Evolutionary conservation across 1,284 basidiomycete species (phyloP).

Genomic region (Vanrija sp.): DNA sequence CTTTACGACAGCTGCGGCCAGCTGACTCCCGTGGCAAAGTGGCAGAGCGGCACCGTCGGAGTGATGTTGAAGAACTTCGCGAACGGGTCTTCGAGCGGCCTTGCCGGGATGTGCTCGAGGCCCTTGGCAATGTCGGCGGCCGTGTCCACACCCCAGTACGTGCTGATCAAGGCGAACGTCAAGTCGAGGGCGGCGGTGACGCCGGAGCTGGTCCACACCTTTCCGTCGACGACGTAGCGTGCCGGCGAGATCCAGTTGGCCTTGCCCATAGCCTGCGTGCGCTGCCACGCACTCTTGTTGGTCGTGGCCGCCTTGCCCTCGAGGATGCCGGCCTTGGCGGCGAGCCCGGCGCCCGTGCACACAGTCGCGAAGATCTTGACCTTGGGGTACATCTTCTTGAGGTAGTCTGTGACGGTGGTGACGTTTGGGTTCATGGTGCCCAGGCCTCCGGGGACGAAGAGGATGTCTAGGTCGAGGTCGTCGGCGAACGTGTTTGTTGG

Average conservation of each 20-base stretch:
- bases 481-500: neutral
- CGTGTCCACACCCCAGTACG: neutral
- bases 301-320: constrained; percentile 23
- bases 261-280: neutral
- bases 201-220: neutral
- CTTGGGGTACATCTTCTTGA: neutral
- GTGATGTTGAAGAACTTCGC: neutral
- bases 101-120: neutral
- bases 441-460: neutral
- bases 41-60: too few relatives aligned
- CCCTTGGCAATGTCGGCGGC: neutral
- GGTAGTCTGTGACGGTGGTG: neutral
- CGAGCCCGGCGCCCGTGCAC: constrained; percentile 22
- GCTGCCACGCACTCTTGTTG: constrained; percentile 18
- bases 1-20: too few relatives aligned
- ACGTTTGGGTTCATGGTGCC: neutral
- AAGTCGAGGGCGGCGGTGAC: neutral
- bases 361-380: constrained; percentile 9
- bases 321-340: constrained; percentile 18
- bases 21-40: too few relatives aligned
- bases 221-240: neutral
- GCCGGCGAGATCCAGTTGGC: neutral
- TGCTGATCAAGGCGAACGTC: neutral
- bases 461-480: neutral
- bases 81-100: neutral